phyloP scores from a whole-genome alignment of 1,284 basidiomycete genomes.

The Ganoderma lucidum region DNA sequence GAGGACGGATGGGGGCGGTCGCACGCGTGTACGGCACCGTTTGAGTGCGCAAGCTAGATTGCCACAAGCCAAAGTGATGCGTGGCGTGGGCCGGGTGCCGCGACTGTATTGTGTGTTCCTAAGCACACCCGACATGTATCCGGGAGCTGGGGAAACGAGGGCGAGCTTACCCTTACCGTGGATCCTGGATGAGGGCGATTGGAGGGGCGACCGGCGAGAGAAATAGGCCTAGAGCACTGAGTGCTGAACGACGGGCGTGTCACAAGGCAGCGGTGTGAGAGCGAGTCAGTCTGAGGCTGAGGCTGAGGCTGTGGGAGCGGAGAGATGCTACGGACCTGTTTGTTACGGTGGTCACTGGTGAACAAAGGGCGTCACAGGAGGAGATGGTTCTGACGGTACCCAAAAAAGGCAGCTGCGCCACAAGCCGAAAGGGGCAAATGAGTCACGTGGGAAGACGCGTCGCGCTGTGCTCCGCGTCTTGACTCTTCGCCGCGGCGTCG shows the following conservation, averaged over 20 bases:
- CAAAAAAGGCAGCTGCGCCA: slow-evolving; percentile 4
- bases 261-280: slow-evolving; percentile 5
- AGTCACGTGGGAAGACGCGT: slow-evolving; percentile 24
- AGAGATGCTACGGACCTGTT: background rate
- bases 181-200: background rate
- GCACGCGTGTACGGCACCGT: slow-evolving; percentile 7
- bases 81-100: background rate
- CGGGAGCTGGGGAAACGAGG: background rate
- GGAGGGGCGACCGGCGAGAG: background rate
- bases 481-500: background rate
- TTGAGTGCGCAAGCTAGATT: slow-evolving; percentile 9
- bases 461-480: slow-evolving; percentile 20
- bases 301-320: background rate
- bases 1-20: background rate
- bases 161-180: background rate
- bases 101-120: slow-evolving; percentile 5
- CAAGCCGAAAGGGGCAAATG: background rate
- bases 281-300: background rate
- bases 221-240: slow-evolving; percentile 2
- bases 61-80: slow-evolving; percentile 5
- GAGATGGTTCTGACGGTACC: slow-evolving; percentile 11
- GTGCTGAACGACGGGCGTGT: background rate
- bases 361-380: slow-evolving; percentile 10
- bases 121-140: background rate
- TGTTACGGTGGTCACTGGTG: slow-evolving; percentile 13